Conservation (phyloP, 148 eudicot genomes). For the Hydrangea macrophylla region DNA sequence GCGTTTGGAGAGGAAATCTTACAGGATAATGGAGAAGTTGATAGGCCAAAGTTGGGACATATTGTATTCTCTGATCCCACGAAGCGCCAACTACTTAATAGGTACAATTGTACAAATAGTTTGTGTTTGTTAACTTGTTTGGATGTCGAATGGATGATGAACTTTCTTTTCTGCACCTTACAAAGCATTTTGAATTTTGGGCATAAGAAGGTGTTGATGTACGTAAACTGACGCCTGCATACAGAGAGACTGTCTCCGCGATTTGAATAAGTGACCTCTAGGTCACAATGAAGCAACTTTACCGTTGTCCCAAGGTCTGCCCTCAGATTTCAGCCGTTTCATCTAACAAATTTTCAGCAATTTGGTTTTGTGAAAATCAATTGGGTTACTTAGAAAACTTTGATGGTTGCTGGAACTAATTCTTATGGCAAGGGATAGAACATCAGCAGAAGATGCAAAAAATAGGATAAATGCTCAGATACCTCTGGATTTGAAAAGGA, state of each 20-base stretch:
- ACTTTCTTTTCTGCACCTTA: background rate
- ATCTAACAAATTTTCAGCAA: too few species aligned
- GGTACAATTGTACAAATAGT: slow-evolving; percentile 50
- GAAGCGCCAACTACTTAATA: slow-evolving; percentile 78
- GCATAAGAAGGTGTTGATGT: background rate
- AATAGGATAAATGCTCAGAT: slow-evolving; percentile 89
- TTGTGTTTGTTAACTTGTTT: slow-evolving; percentile 1
- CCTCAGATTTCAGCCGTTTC: too few species aligned
- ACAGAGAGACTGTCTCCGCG: too few species aligned
- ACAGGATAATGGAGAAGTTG: slow-evolving; percentile 79
- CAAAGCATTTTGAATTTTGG: background rate
- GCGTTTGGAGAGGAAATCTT: slow-evolving; percentile 83
- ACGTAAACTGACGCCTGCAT: too few species aligned
- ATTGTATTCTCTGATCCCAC: slow-evolving; percentile 79
- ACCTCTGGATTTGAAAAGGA: slow-evolving; percentile 68
- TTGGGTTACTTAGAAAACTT: too few species aligned
- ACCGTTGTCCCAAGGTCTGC: too few species aligned
- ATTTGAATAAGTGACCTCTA: too few species aligned
- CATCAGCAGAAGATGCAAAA: slow-evolving; percentile 64
- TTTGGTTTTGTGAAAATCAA: too few species aligned
- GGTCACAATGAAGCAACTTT: too few species aligned
- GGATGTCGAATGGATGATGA: background rate
- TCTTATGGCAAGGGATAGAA: slow-evolving; percentile 61
- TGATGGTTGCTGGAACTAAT: background rate
- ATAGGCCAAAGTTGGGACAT: slow-evolving; percentile 72